Percentiles rank a stretch among this genome's conserved stretches.
Evolutionary conservation across 2,329 filamentous ascomycete species (phyloP).

Genomic region (Pseudogymnoascus sp.): DNA sequence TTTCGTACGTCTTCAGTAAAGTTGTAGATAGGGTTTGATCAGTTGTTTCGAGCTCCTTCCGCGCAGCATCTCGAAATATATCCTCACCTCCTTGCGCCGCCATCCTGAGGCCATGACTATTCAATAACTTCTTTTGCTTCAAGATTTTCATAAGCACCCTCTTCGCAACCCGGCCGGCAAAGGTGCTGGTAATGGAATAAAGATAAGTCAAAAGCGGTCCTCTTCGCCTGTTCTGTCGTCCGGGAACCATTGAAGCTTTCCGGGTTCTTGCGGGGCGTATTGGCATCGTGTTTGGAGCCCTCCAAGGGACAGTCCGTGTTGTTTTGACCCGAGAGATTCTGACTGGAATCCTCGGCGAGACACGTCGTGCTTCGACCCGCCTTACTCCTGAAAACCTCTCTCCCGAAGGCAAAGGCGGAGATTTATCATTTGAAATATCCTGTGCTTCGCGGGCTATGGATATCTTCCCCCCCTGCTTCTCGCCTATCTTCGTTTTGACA

Average conservation of each 20-base stretch:
- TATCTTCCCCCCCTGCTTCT: not conserved
- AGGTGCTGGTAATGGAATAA: not conserved
- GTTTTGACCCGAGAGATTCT: not conserved
- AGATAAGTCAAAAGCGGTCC: not conserved
- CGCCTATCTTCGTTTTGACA: not conserved
- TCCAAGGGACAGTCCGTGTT: not conserved
- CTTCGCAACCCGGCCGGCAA: not conserved
- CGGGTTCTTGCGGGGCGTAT: not conserved
- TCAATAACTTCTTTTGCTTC: constrained; percentile 49
- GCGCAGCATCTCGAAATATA: not conserved
- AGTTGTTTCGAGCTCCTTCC: not conserved
- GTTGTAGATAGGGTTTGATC: not conserved
- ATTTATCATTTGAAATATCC: not conserved
- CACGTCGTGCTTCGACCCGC: not conserved
- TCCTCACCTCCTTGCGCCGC: not conserved
- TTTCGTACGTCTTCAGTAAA: not conserved
- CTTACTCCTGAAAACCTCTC: not conserved
- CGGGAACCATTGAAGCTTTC: not conserved
- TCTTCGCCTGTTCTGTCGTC: not conserved
- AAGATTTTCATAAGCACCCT: constrained; percentile 56
- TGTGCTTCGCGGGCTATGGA: not conserved
- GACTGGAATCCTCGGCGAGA: not conserved
- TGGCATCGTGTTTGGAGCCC: not conserved
- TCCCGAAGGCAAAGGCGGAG: not conserved
- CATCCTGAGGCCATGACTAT: not conserved